A percentile compares a stretch with the other conserved stretches of the same genome.
Conservation (phyloP, 371 early-diverging fungal species). For the Mortierella sp. region DNA sequence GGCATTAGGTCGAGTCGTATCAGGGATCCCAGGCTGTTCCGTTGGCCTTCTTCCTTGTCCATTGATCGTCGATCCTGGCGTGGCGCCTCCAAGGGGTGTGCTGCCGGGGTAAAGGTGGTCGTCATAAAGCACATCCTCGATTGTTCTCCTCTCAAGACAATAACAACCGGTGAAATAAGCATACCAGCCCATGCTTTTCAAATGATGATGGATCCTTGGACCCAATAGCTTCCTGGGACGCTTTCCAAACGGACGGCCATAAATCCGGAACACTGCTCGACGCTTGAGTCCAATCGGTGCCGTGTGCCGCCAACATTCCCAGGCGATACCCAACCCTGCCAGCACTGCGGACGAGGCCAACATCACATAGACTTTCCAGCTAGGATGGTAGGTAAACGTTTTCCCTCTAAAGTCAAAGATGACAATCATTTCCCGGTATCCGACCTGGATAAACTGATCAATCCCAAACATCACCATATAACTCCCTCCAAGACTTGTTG, state of each 20-base stretch:
- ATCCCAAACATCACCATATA: constrained; percentile 52
- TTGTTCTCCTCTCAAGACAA: constrained; percentile 27
- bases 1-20: too few species aligned
- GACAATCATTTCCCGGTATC: constrained; percentile 55
- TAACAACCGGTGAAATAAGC: constrained; percentile 12
- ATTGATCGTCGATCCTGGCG: too few species aligned
- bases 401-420: constrained; percentile 51
- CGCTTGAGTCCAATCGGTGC: constrained; percentile 36
- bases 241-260: constrained; percentile 51
- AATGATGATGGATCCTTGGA: constrained; percentile 33
- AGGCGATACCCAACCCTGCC: constrained; percentile 30
- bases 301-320: constrained; percentile 50
- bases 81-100: too few species aligned
- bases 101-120: neutral
- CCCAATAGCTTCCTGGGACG: constrained; percentile 37
- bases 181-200: constrained; percentile 30
- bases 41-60: too few species aligned
- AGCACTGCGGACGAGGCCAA: constrained; percentile 25
- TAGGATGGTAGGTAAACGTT: constrained; percentile 43
- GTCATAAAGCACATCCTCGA: constrained; percentile 29
- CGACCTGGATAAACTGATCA: constrained; percentile 51
- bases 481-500: constrained; percentile 50
- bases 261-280: constrained; percentile 39
- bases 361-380: constrained; percentile 36
- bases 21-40: too few species aligned